Percentiles rank a stretch among this genome's conserved stretches.
Conservation (phyloP, 2,329 filamentous ascomycete genomes). For the Geoglossum cookeanum region DNA sequence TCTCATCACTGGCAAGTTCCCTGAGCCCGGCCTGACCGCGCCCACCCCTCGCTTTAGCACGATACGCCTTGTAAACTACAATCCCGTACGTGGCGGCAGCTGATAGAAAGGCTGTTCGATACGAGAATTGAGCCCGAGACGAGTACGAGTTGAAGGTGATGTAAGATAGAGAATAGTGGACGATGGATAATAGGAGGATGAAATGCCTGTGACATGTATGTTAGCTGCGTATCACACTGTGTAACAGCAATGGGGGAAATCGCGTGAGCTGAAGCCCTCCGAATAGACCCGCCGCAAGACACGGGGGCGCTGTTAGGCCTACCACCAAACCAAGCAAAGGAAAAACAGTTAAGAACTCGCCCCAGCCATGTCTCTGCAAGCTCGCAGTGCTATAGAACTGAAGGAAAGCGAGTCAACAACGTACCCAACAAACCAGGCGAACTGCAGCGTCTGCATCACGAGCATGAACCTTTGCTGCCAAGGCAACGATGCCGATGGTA, state of each 20-base stretch:
- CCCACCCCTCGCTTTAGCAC: constrained; percentile 61
- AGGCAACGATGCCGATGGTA: constrained; percentile 48
- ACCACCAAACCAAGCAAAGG: background rate
- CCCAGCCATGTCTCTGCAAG: background rate
- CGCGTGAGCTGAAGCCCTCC: constrained; percentile 5
- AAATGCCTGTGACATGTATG: constrained; percentile 47
- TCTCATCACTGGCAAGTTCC: constrained; percentile 67
- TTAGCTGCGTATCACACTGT: constrained; percentile 10
- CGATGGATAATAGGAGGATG: constrained; percentile 61
- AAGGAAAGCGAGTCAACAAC: constrained; percentile 14
- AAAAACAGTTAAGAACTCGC: background rate
- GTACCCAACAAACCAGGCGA: constrained; percentile 69
- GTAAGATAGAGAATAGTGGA: constrained; percentile 72
- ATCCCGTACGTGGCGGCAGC: constrained; percentile 91
- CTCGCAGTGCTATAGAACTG: background rate
- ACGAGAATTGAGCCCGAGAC: constrained; percentile 59
- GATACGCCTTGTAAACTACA: constrained; percentile 94
- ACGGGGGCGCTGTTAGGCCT: background rate
- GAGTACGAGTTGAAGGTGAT: constrained; percentile 75
- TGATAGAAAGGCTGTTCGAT: constrained; percentile 76
- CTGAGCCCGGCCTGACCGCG: constrained; percentile 42
- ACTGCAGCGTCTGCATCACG: constrained; percentile 82
- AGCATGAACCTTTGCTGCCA: constrained; percentile 55
- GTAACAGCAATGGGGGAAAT: background rate
- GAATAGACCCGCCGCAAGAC: background rate